These are phyloP conservation scores for Meripilus lineatus DNA, from an alignment of 1,284 basidiomycete species.

Conservation along the genomic window DNA sequence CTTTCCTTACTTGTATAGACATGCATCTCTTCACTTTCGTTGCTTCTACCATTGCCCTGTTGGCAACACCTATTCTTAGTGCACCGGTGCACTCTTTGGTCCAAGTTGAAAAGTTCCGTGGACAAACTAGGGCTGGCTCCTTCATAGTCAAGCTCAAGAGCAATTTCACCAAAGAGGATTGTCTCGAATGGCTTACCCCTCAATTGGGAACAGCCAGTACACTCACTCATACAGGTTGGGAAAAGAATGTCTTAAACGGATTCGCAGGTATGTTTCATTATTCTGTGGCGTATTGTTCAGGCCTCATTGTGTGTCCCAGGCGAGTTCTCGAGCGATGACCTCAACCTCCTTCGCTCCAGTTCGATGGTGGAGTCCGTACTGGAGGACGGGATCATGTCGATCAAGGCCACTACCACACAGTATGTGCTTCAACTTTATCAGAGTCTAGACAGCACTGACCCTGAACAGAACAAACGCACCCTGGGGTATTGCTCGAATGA, in stretches of 20 bases:
- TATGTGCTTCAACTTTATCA: slow-evolving; percentile 7
- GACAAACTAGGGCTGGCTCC: background rate
- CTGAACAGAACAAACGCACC: slow-evolving; percentile 27
- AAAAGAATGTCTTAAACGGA: slow-evolving; percentile 40
- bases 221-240: slow-evolving; percentile 34
- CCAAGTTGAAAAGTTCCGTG: background rate
- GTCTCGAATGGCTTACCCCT: no score
- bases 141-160: background rate
- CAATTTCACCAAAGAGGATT: no score
- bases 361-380: slow-evolving; percentile 64
- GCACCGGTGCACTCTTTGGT: background rate
- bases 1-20: no score
- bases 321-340: slow-evolving; percentile 44
- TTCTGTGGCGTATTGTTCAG: background rate
- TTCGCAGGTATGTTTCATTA: slow-evolving; percentile 47
- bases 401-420: slow-evolving; percentile 13
- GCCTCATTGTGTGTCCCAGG: slow-evolving; percentile 16
- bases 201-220: no score
- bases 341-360: slow-evolving; percentile 56
- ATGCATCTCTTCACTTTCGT: no score
- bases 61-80: background rate
- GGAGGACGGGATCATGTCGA: slow-evolving; percentile 17
- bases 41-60: background rate
- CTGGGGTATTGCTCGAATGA: slow-evolving; percentile 32
- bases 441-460: no score